Evolutionary conservation across 192 early-diverging fungal genomes (phyloP).

Genomic region (Podila epigama): DNA sequence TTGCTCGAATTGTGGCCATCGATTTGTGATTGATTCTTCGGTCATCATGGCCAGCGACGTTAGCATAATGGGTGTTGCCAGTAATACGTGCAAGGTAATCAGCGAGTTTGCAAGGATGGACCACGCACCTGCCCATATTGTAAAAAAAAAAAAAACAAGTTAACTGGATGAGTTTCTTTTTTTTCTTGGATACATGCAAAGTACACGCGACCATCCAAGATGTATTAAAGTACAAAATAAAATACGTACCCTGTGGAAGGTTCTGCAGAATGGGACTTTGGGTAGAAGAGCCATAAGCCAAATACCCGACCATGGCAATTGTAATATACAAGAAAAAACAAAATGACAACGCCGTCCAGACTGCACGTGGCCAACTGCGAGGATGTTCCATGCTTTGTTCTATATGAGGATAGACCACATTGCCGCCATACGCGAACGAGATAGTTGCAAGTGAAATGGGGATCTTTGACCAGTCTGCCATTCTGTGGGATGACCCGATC

Average conservation of each 20-base stretch:
- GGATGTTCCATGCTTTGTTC: constrained; percentile 79
- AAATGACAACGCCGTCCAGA: constrained; percentile 60
- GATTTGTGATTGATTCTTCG: constrained; percentile 59
- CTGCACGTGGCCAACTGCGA: constrained; percentile 68
- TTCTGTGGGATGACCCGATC: constrained; percentile 11
- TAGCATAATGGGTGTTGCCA: constrained; percentile 81
- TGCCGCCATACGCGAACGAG: constrained; percentile 77
- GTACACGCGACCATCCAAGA: too few relatives aligned
- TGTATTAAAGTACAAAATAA: too few relatives aligned
- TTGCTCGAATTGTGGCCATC: constrained; percentile 9
- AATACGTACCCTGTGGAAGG: constrained; percentile 54
- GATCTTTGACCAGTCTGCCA: constrained; percentile 59
- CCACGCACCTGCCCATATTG: constrained; percentile 41
- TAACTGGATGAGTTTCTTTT: too few relatives aligned
- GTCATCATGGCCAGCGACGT: constrained; percentile 70
- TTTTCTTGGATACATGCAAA: not conserved
- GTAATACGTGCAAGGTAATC: constrained; percentile 79
- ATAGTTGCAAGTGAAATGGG: constrained; percentile 75
- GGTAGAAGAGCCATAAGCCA: constrained; percentile 69
- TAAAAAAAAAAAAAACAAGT: not conserved
- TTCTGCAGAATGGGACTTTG: constrained; percentile 72
- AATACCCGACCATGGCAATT: constrained; percentile 74
- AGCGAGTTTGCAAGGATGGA: constrained; percentile 71
- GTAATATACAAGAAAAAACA: constrained; percentile 72
- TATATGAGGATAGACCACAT: constrained; percentile 82